These are phyloP conservation scores for Pichia paraexigua DNA, from an alignment of 805 yeast genomes.

Conservation along the genomic window DNA sequence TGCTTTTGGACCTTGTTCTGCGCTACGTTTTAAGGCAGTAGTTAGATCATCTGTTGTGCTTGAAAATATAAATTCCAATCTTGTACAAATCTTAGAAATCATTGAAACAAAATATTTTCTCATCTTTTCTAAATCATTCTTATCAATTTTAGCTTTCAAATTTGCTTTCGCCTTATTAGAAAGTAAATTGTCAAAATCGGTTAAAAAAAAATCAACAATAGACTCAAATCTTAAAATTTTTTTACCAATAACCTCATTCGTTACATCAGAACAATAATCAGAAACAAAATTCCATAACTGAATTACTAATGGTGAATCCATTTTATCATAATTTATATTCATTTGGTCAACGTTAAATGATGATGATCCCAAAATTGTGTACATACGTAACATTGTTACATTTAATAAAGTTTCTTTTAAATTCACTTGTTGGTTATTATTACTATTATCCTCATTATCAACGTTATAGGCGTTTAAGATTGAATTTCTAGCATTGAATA, in stretches of 20 bases:
- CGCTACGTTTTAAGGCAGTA: slow-evolving; percentile 13
- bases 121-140: slow-evolving; percentile 35
- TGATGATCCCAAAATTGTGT: slow-evolving; percentile 12
- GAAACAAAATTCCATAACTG: slow-evolving; percentile 53
- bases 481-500: slow-evolving; percentile 32
- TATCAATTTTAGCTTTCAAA: slow-evolving; percentile 30
- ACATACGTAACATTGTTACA: slow-evolving; percentile 23
- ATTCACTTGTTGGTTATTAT: slow-evolving; percentile 1
- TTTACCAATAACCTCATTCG: slow-evolving; percentile 26
- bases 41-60: slow-evolving; percentile 33
- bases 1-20: slow-evolving; percentile 3
- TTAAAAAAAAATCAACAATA: slow-evolving; percentile 45
- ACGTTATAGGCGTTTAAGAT: slow-evolving; percentile 30
- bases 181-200: slow-evolving; percentile 27
- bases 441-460: background rate
- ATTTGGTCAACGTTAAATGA: slow-evolving; percentile 23
- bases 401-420: slow-evolving; percentile 15
- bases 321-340: slow-evolving; percentile 19
- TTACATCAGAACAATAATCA: slow-evolving; percentile 31
- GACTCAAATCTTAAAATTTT: slow-evolving; percentile 46
- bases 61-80: slow-evolving; percentile 22
- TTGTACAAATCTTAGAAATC: slow-evolving; percentile 22
- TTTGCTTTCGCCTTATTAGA: slow-evolving; percentile 21
- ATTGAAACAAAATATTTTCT: slow-evolving; percentile 23
- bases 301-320: slow-evolving; percentile 46